phyloP scores from a whole-genome alignment of 108 stramenopile species.

The Cyclotella sp. region DNA sequence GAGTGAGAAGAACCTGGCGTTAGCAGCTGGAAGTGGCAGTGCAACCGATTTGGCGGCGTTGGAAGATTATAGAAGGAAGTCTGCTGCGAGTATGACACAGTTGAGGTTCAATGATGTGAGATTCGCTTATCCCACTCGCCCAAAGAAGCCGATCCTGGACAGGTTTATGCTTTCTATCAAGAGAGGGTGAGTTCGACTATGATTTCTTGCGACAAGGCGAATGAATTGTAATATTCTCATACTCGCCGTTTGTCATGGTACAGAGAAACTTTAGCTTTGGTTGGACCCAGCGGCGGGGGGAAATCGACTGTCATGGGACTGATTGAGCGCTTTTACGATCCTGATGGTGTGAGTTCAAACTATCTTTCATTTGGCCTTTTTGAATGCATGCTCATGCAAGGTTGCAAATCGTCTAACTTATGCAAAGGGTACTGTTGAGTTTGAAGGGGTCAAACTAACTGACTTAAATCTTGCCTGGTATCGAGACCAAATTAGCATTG shows the following conservation, averaged over 20 bases:
- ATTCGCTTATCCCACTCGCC: conserved; percentile 92
- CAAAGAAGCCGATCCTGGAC: conserved; percentile 68
- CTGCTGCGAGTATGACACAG: conserved; percentile 1
- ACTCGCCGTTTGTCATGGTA: neutral
- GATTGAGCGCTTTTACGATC: conserved; percentile 96
- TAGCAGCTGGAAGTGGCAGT: conserved; percentile 20
- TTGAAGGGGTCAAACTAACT: conserved; percentile 85
- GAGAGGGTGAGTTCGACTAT: conserved; percentile 48
- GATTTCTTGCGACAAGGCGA: conserved; percentile 6
- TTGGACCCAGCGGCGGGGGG: conserved; percentile 82
- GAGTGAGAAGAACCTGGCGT: conserved; percentile 16
- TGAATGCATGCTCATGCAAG: too few relatives aligned
- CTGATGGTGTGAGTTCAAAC: conserved; percentile 23
- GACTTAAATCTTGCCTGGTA: conserved; percentile 80
- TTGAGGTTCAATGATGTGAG: conserved; percentile 61
- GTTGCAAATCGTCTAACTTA: neutral
- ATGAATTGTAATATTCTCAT: conserved; percentile 21
- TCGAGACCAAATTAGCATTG: conserved; percentile 87
- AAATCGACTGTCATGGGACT: conserved; percentile 87
- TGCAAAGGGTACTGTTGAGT: conserved; percentile 66
- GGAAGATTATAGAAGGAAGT: neutral
- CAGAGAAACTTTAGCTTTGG: conserved; percentile 52
- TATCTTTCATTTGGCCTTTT: neutral
- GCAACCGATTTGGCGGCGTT: conserved; percentile 26
- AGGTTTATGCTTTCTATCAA: conserved; percentile 49